Evolutionary conservation across 257 asterid species (phyloP).

Genomic region (Mentha longifolia): DNA sequence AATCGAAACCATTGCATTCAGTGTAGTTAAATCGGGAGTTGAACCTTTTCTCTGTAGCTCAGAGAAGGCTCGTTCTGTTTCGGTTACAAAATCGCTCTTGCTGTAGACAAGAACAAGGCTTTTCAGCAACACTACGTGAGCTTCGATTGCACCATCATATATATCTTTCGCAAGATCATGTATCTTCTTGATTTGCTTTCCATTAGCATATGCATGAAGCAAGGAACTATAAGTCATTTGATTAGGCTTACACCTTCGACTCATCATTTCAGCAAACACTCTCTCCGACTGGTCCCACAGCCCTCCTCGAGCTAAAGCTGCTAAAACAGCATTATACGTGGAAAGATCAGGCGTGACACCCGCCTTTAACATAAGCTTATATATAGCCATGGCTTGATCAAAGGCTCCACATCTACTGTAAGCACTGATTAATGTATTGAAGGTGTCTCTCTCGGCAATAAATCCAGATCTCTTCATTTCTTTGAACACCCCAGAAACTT

Average conservation of each 20-base stretch:
- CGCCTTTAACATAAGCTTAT: conserved; percentile 79
- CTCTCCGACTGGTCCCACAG: conserved; percentile 92
- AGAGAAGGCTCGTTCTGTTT: conserved; percentile 75
- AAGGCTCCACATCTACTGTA: conserved; percentile 89
- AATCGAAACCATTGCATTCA: conserved; percentile 85
- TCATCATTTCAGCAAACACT: conserved; percentile 79
- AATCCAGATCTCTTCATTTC: conserved; percentile 96
- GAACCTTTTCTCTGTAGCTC: conserved; percentile 67
- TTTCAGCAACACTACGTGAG: conserved; percentile 64
- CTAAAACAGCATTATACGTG: conserved; percentile 84
- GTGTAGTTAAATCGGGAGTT: conserved; percentile 62
- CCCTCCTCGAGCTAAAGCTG: conserved; percentile 90
- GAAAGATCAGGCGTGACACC: conserved; percentile 86
- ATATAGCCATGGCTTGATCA: conserved; percentile 83
- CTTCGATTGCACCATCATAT: conserved; percentile 58
- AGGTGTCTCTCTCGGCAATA: conserved; percentile 91
- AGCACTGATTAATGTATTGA: conserved; percentile 86
- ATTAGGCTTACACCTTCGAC: conserved; percentile 74
- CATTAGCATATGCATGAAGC: conserved; percentile 93
- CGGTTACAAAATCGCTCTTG: conserved; percentile 70
- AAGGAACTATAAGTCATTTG: conserved; percentile 77
- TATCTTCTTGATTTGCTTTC: conserved; percentile 71
- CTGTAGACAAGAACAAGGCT: conserved; percentile 86
- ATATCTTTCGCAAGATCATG: conserved; percentile 66
- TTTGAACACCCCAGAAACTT: conserved; percentile 85